Conservation (phyloP, 2,329 filamentous ascomycete genomes). For the Aspergillus tubingensis region DNA sequence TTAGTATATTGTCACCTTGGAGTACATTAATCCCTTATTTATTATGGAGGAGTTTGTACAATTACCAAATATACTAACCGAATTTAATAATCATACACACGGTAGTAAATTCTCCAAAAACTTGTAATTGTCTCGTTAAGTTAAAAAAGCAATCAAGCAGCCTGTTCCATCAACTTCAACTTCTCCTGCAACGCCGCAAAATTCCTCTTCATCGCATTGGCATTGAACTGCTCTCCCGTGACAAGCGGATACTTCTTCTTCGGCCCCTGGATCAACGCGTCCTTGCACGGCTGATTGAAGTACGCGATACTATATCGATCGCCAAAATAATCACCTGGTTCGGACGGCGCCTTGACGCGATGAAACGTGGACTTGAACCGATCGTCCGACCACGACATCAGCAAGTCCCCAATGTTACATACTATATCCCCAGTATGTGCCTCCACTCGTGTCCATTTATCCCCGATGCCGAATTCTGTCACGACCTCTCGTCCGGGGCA, state of each 20-base stretch:
- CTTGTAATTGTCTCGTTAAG: too few species aligned
- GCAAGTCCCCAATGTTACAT: constrained; percentile 66
- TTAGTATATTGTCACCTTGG: too few species aligned
- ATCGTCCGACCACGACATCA: constrained; percentile 69
- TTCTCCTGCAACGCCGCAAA: constrained; percentile 56
- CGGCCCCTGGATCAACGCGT: constrained; percentile 62
- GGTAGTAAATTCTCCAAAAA: too few species aligned
- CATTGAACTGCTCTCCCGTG: constrained; percentile 62
- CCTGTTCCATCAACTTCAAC: constrained; percentile 31
- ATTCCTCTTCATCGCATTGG: constrained; percentile 59
- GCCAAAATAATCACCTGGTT: constrained; percentile 58
- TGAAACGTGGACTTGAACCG: constrained; percentile 68
- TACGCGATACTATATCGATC: constrained; percentile 66
- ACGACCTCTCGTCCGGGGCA: constrained; percentile 64
- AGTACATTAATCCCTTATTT: too few species aligned
- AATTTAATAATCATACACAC: too few species aligned
- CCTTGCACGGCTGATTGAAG: constrained; percentile 65
- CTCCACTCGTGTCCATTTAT: constrained; percentile 65
- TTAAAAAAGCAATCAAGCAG: not conserved
- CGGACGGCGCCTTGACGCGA: constrained; percentile 62
- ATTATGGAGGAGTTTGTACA: too few species aligned
- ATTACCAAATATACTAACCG: too few species aligned
- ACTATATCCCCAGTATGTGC: constrained; percentile 58
- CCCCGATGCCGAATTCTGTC: constrained; percentile 60
- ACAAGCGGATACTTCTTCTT: constrained; percentile 63